These are phyloP conservation scores for Alternaria rosae DNA, from an alignment of 2,329 filamentous ascomycete genomes.

Conservation along the genomic window DNA sequence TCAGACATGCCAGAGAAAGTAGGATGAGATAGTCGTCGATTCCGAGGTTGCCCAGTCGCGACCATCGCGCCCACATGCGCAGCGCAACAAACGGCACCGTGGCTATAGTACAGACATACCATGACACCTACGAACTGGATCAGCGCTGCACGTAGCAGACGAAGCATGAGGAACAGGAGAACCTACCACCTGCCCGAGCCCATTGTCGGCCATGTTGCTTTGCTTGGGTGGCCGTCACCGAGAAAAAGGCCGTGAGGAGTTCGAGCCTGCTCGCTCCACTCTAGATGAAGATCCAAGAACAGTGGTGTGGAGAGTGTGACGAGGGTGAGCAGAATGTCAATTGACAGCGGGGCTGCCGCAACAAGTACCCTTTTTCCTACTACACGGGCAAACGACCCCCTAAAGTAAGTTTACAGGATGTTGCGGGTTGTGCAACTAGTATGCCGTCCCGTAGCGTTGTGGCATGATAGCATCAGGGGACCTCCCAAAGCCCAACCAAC, in stretches of 20 bases:
- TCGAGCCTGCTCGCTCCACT: slow-evolving; percentile 3
- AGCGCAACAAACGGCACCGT: slow-evolving; percentile 37
- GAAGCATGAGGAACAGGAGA: neutral
- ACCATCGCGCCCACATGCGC: slow-evolving; percentile 40
- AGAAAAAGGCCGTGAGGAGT: slow-evolving; percentile 10
- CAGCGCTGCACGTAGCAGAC: slow-evolving; percentile 3
- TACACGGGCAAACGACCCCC: slow-evolving; percentile 3
- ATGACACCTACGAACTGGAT: slow-evolving; percentile 33
- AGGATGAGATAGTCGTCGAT: slow-evolving; percentile 45
- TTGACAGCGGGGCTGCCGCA: slow-evolving; percentile 3
- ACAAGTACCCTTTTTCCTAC: slow-evolving; percentile 10
- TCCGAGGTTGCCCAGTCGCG: slow-evolving; percentile 34
- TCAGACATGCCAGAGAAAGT: slow-evolving; percentile 40
- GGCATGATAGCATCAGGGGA: neutral
- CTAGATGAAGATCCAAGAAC: slow-evolving; percentile 1
- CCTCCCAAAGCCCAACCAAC: neutral
- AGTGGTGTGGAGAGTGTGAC: neutral
- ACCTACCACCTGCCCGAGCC: slow-evolving; percentile 35
- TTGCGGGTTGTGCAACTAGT: neutral
- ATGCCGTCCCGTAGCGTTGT: slow-evolving; percentile 3
- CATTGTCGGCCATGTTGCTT: slow-evolving; percentile 15
- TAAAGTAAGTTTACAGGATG: slow-evolving; percentile 2
- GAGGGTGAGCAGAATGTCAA: neutral
- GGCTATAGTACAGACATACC: slow-evolving; percentile 46
- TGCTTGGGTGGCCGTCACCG: neutral